These are phyloP conservation scores for Ambrosiella beaveri DNA, from an alignment of 2,329 filamentous ascomycete genomes.

Conservation along the genomic window DNA sequence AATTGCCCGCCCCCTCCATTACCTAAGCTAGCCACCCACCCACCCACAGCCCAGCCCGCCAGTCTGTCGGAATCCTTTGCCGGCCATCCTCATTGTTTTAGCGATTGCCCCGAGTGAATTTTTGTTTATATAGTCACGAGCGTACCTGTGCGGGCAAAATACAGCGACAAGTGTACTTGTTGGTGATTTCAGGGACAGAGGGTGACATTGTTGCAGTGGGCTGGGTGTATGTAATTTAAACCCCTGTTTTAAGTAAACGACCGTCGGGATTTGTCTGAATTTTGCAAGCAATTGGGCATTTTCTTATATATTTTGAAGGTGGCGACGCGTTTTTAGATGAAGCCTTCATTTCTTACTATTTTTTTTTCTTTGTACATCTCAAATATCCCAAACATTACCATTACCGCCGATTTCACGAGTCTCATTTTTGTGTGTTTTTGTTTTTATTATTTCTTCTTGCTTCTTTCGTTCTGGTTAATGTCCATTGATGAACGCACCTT, in stretches of 20 bases:
- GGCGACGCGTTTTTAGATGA: not conserved
- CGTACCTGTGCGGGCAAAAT: not conserved
- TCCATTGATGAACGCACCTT: not conserved
- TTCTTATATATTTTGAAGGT: not conserved
- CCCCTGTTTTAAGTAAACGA: not conserved
- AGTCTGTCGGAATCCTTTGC: not conserved
- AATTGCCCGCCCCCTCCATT: not conserved
- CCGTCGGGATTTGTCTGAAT: not conserved
- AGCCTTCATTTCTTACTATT: not conserved
- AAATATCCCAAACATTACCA: not conserved
- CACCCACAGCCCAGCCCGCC: not conserved
- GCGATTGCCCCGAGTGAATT: not conserved
- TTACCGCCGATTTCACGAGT: not conserved
- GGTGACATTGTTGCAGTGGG: not conserved
- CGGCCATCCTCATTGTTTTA: not conserved
- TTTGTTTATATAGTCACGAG: not conserved
- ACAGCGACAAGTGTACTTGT: not conserved
- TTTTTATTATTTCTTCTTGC: not conserved
- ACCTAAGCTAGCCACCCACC: not conserved
- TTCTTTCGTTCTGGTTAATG: not conserved
- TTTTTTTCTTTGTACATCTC: not conserved
- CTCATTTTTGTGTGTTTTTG: not conserved
- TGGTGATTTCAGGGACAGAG: not conserved
- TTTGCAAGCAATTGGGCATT: not conserved
- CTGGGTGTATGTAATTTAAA: conserved; percentile 7